phyloP scores from a whole-genome alignment of 352 stramenopile species.

The Phytopythium cucurbitacearum region DNA sequence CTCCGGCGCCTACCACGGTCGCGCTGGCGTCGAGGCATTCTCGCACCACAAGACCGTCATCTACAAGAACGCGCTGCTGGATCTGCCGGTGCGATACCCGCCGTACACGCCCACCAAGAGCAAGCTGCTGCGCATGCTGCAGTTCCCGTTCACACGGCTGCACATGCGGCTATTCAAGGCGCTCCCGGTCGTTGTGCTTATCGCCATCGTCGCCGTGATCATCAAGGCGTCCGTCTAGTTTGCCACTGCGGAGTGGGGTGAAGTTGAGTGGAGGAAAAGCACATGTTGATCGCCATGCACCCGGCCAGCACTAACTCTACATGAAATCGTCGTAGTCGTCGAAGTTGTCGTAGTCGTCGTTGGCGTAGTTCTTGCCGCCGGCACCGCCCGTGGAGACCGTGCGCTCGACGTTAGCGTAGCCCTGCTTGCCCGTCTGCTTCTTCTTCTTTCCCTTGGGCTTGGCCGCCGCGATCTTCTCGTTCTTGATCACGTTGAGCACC shows the following conservation, averaged over 20 bases:
- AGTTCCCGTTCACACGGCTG: conserved; percentile 37
- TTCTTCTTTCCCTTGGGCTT: conserved; percentile 88
- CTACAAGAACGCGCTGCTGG: conserved; percentile 54
- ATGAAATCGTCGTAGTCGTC: conserved; percentile 88
- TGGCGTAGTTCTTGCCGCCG: conserved; percentile 27
- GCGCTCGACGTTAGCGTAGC: conserved; percentile 79
- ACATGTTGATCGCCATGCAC: background rate
- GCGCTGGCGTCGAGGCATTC: conserved; percentile 76
- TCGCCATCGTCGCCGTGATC: conserved; percentile 26
- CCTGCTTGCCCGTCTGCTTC: conserved; percentile 73
- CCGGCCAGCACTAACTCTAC: conserved; percentile 30
- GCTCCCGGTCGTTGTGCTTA: conserved; percentile 16
- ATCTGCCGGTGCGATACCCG: conserved; percentile 50
- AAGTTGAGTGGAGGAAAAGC: background rate
- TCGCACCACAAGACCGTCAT: conserved; percentile 67
- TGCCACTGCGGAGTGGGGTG: background rate
- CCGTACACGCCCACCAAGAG: conserved; percentile 30
- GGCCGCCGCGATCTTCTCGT: conserved; percentile 78
- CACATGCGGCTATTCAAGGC: conserved; percentile 34
- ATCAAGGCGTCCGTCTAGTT: conserved; percentile 19
- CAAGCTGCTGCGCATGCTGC: conserved; percentile 21
- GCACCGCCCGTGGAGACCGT: conserved; percentile 31
- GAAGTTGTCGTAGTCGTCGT: conserved; percentile 59
- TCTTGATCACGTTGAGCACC: conserved; percentile 86
- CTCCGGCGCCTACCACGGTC: conserved; percentile 81